A percentile compares a stretch with the other conserved stretches of the same genome.
phyloP scores from a whole-genome alignment of 2,329 filamentous ascomycete species.

The Neofusicoccum sp. region DNA sequence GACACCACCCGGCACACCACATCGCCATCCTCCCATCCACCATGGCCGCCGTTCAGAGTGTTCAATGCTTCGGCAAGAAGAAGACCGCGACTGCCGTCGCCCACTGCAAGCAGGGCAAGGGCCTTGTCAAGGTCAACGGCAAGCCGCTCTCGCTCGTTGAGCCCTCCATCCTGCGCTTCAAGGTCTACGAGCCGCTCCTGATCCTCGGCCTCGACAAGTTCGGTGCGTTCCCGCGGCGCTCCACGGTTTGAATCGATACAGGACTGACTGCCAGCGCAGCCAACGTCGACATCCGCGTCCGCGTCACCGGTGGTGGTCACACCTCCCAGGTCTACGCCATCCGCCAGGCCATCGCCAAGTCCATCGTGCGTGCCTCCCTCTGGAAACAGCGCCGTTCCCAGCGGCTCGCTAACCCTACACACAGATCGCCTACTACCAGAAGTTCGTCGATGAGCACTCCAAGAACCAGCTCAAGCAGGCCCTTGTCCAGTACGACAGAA shows the following conservation, averaged over 20 bases:
- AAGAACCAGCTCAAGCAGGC: conserved; percentile 99
- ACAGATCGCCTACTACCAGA: conserved; percentile 92
- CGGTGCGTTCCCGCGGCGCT: conserved; percentile 45
- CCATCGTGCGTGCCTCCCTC: conserved; percentile 56
- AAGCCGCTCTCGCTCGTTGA: conserved; percentile 90
- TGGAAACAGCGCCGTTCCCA: neutral
- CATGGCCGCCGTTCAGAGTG: conserved; percentile 64
- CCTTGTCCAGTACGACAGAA: conserved; percentile 92
- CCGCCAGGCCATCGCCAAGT: conserved; percentile 98
- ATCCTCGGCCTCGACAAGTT: conserved; percentile 98
- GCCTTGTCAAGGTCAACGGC: conserved; percentile 98
- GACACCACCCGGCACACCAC: conserved; percentile 16
- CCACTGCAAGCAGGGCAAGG: conserved; percentile 87
- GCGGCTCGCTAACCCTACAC: conserved; percentile 17
- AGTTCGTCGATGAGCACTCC: conserved; percentile 99
- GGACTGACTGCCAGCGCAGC: conserved; percentile 41
- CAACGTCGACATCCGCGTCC: conserved; percentile 94
- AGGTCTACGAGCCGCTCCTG: conserved; percentile 99
- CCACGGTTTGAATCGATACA: conserved; percentile 17
- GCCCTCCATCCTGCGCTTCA: conserved; percentile 96
- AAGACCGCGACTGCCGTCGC: conserved; percentile 72
- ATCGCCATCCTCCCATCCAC: conserved; percentile 44
- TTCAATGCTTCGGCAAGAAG: conserved; percentile 97
- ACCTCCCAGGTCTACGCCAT: conserved; percentile 97
- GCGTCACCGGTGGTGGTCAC: conserved; percentile 96